Conservation (phyloP, 768 basidiomycete species). For the Trametes coccinea region DNA sequence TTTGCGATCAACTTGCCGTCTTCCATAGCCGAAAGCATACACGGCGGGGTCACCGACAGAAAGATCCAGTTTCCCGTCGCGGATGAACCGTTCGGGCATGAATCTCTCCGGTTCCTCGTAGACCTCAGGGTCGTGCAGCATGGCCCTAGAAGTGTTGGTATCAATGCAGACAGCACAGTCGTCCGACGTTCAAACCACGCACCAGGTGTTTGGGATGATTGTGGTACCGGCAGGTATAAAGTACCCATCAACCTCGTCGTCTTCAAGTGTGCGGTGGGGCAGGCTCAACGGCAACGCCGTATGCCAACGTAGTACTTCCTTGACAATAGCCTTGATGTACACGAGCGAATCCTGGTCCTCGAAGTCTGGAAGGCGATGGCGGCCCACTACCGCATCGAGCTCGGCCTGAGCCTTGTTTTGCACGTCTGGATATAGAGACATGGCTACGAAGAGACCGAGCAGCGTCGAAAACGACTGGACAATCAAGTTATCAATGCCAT, state of each 20-base stretch:
- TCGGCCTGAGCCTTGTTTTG: conserved; percentile 30
- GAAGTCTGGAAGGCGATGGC: conserved; percentile 23
- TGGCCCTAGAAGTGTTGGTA: neutral
- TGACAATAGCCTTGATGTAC: conserved; percentile 27
- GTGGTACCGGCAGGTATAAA: conserved; percentile 29
- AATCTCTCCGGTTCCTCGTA: conserved; percentile 12
- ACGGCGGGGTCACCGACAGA: conserved; percentile 2
- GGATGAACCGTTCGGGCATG: conserved; percentile 12
- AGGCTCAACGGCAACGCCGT: conserved; percentile 33
- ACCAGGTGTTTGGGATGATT: conserved; percentile 31
- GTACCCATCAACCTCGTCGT: conserved; percentile 26
- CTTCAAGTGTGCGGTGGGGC: conserved; percentile 20
- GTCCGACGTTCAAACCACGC: neutral
- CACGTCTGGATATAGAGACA: conserved; percentile 36
- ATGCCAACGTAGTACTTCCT: conserved; percentile 36
- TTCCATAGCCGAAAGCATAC: conserved; percentile 15
- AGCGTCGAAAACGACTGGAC: conserved; percentile 16
- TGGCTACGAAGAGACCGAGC: conserved; percentile 35
- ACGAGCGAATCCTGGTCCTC: conserved; percentile 21
- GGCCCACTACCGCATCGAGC: conserved; percentile 30
- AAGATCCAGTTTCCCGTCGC: conserved; percentile 3
- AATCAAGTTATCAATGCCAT: neutral
- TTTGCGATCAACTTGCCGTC: conserved; percentile 1
- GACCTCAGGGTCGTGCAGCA: conserved; percentile 9
- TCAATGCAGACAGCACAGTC: neutral